Evolutionary conservation across 257 asterid species (phyloP), one percentile per base, ranked within the genome.

Genomic region (Petunia secreta): DNA sequence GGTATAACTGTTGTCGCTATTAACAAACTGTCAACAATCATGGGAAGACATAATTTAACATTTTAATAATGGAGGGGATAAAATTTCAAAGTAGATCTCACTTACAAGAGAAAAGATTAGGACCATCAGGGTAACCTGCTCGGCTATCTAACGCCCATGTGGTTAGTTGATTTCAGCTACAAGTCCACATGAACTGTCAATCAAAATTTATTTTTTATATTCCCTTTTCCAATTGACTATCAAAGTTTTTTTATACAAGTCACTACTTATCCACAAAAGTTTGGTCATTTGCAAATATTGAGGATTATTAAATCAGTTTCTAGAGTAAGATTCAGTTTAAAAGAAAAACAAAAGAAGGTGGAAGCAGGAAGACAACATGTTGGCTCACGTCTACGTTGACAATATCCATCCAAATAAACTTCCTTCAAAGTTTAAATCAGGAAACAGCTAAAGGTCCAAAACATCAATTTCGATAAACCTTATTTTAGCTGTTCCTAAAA

Each of bases 81-180:
- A 60, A 82, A 87, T 73, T 71, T 82, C 84, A 63, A 87, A 77
- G 88, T 79, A 79, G 88, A 89, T 87, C 68, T 81, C 9, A 37
- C 78, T 83, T 38, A 36, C 57, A 82, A 80, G 65, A 63, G 2
- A 58, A 82, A 68, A 58, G 16, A 14, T 25, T 34, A 25, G 59
- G 79, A 38, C 82, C 79, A 84, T 75, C 75, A 79, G 64, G 25
- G 81, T 73, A 37, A 88, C 86, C 89, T 82, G 84, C 79, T 25
- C 25, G 25, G 25, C 5, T 58, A 58, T 58, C 76, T 16, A 69
- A 69, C 75, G 80, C 63, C 73, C 91, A 85, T 85, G 91, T 87
- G 87, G 82, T 40, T 50, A 10, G 65, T 38, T 78, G 43, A 82
- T 36, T 25, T 43, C 11, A 62, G 48, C 76, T 25, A 15, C 14